Evolutionary conservation across 1,284 basidiomycete species (phyloP).

Genomic region (Cystobasidium slooffiae): DNA sequence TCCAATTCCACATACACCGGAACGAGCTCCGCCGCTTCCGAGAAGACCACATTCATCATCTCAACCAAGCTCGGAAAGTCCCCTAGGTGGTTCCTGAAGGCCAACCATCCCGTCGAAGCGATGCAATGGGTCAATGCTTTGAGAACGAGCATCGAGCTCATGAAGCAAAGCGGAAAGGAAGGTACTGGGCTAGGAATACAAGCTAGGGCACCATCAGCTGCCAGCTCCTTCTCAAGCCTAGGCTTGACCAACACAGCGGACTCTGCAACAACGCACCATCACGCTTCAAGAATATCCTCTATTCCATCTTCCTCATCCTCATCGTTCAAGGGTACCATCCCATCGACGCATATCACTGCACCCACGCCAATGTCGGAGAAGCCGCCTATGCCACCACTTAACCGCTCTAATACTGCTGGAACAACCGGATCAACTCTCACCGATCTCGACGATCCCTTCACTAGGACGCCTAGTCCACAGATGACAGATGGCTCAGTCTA

Average conservation of each 20-base stretch:
- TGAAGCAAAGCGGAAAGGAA: conserved; percentile 48
- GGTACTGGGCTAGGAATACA: conserved; percentile 8
- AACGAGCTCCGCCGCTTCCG: conserved; percentile 54
- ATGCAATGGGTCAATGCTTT: conserved; percentile 83
- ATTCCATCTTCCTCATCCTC: conserved; percentile 17
- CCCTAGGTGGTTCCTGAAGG: conserved; percentile 88
- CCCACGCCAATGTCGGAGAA: conserved; percentile 3
- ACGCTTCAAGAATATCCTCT: background rate
- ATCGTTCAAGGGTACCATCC: conserved; percentile 1
- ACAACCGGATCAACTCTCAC: conserved; percentile 15
- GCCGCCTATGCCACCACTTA: conserved; percentile 29
- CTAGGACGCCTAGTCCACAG: conserved; percentile 27
- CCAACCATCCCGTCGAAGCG: conserved; percentile 85
- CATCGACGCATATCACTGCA: conserved; percentile 6
- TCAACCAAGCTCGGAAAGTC: conserved; percentile 62
- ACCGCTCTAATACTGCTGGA: background rate
- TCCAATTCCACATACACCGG: conserved; percentile 56
- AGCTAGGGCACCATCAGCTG: background rate
- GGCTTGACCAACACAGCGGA: background rate
- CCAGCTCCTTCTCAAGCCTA: conserved; percentile 3
- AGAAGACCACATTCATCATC: conserved; percentile 80
- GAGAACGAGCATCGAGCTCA: conserved; percentile 69
- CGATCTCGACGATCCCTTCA: conserved; percentile 28
- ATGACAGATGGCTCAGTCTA: conserved; percentile 31
- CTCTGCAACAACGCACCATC: background rate